Conservation (phyloP, 73 alveolate species). For the Uronychia setigera region DNA sequence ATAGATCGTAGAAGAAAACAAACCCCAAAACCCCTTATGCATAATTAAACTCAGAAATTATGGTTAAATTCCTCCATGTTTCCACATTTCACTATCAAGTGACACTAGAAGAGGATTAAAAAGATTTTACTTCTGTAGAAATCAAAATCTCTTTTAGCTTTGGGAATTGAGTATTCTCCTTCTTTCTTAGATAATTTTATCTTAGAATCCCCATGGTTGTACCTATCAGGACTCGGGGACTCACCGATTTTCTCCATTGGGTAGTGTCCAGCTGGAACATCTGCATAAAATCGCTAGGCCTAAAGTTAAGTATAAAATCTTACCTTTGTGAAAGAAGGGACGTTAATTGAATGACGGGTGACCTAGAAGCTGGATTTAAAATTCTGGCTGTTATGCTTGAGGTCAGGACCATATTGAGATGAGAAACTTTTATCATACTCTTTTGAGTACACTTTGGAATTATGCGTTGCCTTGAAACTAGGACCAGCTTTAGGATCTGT, state of each 20-base stretch:
- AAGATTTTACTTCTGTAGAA: background rate
- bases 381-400: background rate
- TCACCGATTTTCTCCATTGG: background rate
- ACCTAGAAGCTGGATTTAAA: background rate
- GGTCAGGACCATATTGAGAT: background rate
- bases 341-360: background rate
- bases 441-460: background rate
- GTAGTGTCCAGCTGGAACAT: background rate
- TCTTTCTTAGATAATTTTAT: background rate
- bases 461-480: no score
- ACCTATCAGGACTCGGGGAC: constrained; percentile 1
- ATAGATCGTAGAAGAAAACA: no score
- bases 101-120: no score
- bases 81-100: no score
- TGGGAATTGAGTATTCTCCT: background rate
- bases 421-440: background rate
- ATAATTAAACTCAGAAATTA: no score
- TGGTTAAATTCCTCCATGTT: no score
- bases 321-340: background rate
- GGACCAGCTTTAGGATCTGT: no score
- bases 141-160: background rate
- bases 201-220: background rate
- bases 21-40: no score
- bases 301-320: background rate
- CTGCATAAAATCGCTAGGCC: background rate